Evolutionary conservation across 2,329 filamentous ascomycete species (phyloP), one percentile per base, ranked within the genome.

Genomic region (Aspergillus persii): DNA sequence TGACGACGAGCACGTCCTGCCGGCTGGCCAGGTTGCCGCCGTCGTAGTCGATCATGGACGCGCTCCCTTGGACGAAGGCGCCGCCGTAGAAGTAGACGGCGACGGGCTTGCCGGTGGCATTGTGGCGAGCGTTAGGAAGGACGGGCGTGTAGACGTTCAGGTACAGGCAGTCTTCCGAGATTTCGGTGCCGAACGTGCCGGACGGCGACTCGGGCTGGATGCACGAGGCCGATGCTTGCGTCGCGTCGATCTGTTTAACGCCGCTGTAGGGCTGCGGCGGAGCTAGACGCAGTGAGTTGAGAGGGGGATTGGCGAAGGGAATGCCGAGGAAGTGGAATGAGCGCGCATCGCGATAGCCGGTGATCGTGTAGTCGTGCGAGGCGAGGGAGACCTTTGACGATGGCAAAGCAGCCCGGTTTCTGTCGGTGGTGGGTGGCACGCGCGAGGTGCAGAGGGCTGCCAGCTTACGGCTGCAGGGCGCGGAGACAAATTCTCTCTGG

Each of bases 241-340:
- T 68, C 1, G 73, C 74, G 57, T 77, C 69, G 50, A 76, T 68
- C 4, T 53, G 63, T 33, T 65, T 68, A 11, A 59, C 58, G 4
- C 66, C 68, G 3, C 66, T 64, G 47, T 70, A 70, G 5, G 66
- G 59, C 33, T 67, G 69, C 1, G 77, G 71, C 3, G 72, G 74
- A 1, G 74, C 72, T 54, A 83, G 81, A 2, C 80, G 75, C 31
- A 74, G 67, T 11, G 80, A 71, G 0, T 76, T 76, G 1, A 72
- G 74, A 2, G 81, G 80, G 3, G 80, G 76, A 3, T 78, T 65
- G 1, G 78, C 80, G 53, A 81, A 83, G 0, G 81, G 80, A 2
- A 83, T 73, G 0, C 80, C 79, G 0, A 78, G 68, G 63, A 82
- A 83, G 2, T 66, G 67, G 57, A 69, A 70, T 18, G 68, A 69